Base-by-base conservation (phyloP, 306 rosid species). In the Ceratonia siliqua region DNA sequence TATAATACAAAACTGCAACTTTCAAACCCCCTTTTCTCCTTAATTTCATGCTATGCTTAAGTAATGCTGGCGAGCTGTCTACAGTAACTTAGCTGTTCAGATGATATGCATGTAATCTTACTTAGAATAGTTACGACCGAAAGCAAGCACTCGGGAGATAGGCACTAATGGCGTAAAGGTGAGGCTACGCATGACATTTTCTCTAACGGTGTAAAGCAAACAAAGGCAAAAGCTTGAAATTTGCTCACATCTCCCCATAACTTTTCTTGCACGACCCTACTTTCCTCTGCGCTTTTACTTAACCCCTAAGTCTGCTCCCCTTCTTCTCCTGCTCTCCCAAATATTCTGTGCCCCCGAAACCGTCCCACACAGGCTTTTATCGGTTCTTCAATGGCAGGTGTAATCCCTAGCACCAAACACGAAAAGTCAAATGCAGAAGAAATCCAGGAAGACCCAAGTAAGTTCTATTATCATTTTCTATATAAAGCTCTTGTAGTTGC, bases 321-420 rank as follows among this genome's bases (percentile, higher is more conserved):
- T 33, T 53, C 81, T 50, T 42, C 78, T 41, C 21, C 76, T 25
- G 11, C 15, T 33, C 25, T 21, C 77, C 20, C 45, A 65, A 17
- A 5, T 65, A 59, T 73, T 74, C 72, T 72, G 10, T 18, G 1
- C 41, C 71, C 61, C 52, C 45, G 27, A 62, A 28, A 4, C 15
- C 68, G 1, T 42, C 59, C 55, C 32, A 14, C 15, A 11, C 2
- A 62, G 45, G 46, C 27, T 11, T 18, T 75, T 42, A 14, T 68
- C 41, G 14, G 53, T 78, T 83, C 86, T 63, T 56, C 93, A 82
- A 92, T 89, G 98, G 93, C 87, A 62, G 85, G 64, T 72, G 57
- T 88, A 72, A 85, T 76, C 45, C 54, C 82, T 18, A 41, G 50
- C 82, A 20, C 79, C 70, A 88, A 85, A 75, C 68, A 61, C 76